Conservation (phyloP, 2,329 filamentous ascomycete genomes). For the Claviceps fusiformis region DNA sequence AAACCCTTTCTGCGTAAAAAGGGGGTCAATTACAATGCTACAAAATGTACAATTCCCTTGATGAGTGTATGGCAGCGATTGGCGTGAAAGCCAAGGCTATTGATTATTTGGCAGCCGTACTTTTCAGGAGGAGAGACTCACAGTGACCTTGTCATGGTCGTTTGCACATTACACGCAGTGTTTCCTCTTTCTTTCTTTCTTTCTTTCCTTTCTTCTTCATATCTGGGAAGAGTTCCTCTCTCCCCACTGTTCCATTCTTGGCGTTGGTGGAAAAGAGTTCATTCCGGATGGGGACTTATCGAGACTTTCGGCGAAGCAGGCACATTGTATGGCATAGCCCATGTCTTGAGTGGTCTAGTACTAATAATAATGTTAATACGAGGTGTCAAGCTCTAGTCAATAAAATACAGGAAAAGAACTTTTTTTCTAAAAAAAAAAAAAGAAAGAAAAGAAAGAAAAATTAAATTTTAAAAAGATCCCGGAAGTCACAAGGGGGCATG, state of each 20-base stretch:
- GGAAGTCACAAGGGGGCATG: no score
- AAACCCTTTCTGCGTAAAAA: no score
- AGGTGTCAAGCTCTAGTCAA: not conserved
- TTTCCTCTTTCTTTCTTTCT: not conserved
- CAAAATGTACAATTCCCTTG: no score
- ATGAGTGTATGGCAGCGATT: not conserved
- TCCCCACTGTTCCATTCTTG: not conserved
- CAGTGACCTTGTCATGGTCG: not conserved
- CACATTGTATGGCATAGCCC: not conserved
- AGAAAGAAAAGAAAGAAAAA: no score
- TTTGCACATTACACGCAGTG: not conserved
- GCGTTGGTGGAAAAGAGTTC: not conserved
- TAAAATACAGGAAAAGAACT: no score
- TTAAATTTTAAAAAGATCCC: no score
- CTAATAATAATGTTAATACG: not conserved
- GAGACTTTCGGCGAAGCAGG: not conserved
- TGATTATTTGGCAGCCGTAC: not conserved
- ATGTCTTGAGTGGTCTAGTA: not conserved
- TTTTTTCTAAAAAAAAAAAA: no score
- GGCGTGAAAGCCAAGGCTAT: not conserved
- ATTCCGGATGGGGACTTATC: not conserved
- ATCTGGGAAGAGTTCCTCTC: no score
- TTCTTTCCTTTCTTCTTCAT: not conserved
- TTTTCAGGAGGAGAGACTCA: not conserved
- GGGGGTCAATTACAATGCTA: no score